Base-by-base conservation (phyloP, 331 rosid genomes). In the Telfairia occidentalis region DNA sequence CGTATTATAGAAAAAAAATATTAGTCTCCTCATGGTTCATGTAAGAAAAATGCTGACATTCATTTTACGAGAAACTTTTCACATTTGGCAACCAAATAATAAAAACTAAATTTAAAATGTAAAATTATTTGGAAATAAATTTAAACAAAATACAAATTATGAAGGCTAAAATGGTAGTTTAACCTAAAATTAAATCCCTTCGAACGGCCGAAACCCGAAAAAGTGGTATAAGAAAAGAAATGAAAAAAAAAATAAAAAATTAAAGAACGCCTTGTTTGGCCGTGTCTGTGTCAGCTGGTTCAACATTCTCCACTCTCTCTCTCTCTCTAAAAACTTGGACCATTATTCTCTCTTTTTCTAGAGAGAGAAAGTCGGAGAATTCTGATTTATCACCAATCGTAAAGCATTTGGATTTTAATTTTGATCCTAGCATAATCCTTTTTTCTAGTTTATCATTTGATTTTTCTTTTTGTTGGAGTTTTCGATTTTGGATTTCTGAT, bases 381-480 rank as follows among this genome's bases (percentile, higher is more conserved):
- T 78, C 79, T 58, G 83, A 81, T 80, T 85, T 38, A 81, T 81
- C 86, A 66, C 0, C 15, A 46, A 12, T 35, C 77, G 29, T 12
- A 18, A 6, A 5, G 10, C 15, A 54, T 45, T 71, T 19, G 16
- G 30, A 18, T 7, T 37, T 49, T 38, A 3, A 21, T 74, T 74
- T 57, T 57, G 52, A 53, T 55, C 5, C 30, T 38, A 24, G 0
- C 52, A 7, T 38, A 10, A 21, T 9, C 48, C 21, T 23, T 38
- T 38, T 73, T 73, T 24, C 10, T 8, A 23, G 38, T 58, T 42
- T 18, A 1, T 42, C 34, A 3, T 42, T 9, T 13, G 58, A 59
- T 74, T 69, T 65, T 59, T 57, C n/a, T 9, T 42, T 57, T 32
- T 37, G 3, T 9, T 18, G 1, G 15, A 16, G 32, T 76, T 73